phyloP scores from a whole-genome alignment of 306 rosid species.

The Quercus agrifolia region DNA sequence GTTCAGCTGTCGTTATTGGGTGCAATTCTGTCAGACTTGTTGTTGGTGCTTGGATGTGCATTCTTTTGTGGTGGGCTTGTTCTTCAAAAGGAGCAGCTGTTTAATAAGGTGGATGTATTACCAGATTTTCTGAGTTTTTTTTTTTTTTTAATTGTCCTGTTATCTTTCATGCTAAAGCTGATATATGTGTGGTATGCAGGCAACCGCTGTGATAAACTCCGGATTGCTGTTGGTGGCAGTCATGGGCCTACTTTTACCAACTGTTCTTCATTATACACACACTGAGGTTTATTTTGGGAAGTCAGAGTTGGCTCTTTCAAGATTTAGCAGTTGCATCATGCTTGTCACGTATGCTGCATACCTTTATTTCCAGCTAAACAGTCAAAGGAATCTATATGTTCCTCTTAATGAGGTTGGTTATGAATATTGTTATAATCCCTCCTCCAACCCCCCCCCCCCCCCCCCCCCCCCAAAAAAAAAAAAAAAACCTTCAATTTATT shows the following conservation, averaged over 20 bases:
- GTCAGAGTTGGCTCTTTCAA: conserved; percentile 66
- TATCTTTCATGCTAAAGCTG: conserved; percentile 16
- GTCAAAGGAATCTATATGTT: conserved; percentile 43
- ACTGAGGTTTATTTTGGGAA: conserved; percentile 54
- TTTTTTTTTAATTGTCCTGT: background rate
- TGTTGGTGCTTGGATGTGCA: conserved; percentile 91
- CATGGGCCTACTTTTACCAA: conserved; percentile 63
- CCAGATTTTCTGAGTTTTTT: background rate
- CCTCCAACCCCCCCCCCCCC: too few species aligned
- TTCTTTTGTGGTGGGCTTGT: conserved; percentile 81
- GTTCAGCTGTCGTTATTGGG: conserved; percentile 87
- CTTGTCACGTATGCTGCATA: conserved; percentile 68
- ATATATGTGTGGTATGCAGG: conserved; percentile 44
- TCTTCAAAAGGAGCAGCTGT: conserved; percentile 57
- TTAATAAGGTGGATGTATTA: conserved; percentile 59
- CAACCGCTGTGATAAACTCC: conserved; percentile 56
- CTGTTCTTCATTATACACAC: conserved; percentile 62
- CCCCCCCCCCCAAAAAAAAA: too few species aligned
- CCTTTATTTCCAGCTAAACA: conserved; percentile 68
- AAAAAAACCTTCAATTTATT: too few species aligned
- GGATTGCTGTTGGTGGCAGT: conserved; percentile 72
- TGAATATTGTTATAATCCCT: background rate
- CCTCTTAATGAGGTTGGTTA: conserved; percentile 52
- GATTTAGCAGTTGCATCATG: conserved; percentile 69
- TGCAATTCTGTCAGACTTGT: conserved; percentile 81